A percentile compares a stretch with the other conserved stretches of the same genome.
These are phyloP conservation scores for Scedosporium apiospermum DNA, from an alignment of 2,329 filamentous ascomycete species.

Conservation along the genomic window DNA sequence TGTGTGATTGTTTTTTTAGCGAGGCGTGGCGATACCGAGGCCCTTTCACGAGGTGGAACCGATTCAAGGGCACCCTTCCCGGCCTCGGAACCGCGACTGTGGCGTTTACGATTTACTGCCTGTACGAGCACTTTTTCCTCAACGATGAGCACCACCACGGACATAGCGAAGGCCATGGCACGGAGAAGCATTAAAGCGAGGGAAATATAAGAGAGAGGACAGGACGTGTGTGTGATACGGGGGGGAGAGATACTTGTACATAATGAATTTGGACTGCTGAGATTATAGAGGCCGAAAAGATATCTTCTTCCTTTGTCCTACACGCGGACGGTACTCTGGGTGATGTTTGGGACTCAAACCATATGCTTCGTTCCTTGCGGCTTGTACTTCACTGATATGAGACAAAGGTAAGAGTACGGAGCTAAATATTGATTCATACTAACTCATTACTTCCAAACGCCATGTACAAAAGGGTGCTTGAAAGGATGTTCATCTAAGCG, in stretches of 20 bases:
- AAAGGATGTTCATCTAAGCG: too few species aligned
- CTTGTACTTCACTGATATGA: too few species aligned
- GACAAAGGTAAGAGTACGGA: too few species aligned
- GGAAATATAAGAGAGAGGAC: neutral
- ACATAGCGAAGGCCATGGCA: slow-evolving; percentile 36
- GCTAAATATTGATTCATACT: too few species aligned
- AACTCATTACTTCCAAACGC: too few species aligned
- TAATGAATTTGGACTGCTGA: neutral
- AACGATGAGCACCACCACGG: slow-evolving; percentile 56
- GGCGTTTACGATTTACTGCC: slow-evolving; percentile 82
- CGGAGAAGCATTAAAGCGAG: slow-evolving; percentile 44
- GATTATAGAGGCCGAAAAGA: slow-evolving; percentile 4
- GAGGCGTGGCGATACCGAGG: slow-evolving; percentile 94
- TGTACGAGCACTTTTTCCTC: slow-evolving; percentile 81
- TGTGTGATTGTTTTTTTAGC: slow-evolving; percentile 36
- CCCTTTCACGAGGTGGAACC: slow-evolving; percentile 78
- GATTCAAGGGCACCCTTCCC: slow-evolving; percentile 78
- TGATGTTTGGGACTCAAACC: too few species aligned
- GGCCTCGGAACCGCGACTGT: slow-evolving; percentile 88
- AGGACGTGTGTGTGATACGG: neutral
- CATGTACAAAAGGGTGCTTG: too few species aligned
- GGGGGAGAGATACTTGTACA: neutral
- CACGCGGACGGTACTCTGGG: too few species aligned
- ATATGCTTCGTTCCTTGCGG: too few species aligned
- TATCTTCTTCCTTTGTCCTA: neutral